Evolutionary conservation across 2,329 filamentous ascomycete genomes (phyloP).

Genomic region (Herpomyces periplanetae): DNA sequence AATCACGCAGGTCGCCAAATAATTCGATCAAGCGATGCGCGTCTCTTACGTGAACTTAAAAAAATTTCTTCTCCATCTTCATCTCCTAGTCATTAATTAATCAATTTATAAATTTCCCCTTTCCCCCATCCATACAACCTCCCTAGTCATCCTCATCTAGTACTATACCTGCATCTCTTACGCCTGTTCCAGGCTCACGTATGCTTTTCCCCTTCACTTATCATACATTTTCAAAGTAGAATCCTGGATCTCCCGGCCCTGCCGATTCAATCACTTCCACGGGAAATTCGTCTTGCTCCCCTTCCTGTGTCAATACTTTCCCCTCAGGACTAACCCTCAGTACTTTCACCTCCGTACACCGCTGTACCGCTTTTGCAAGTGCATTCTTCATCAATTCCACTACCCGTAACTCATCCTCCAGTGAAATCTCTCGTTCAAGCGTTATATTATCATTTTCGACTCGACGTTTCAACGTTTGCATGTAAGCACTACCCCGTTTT

Average conservation of each 20-base stretch:
- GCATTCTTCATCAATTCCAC: slow-evolving; percentile 37
- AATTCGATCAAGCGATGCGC: too few relatives aligned
- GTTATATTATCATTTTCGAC: slow-evolving; percentile 25
- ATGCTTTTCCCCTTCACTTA: too few relatives aligned
- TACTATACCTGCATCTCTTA: too few relatives aligned
- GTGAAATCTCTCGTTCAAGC: slow-evolving; percentile 44
- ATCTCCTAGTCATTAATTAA: too few relatives aligned
- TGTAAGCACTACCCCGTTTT: too few relatives aligned
- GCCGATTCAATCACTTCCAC: slow-evolving; percentile 25
- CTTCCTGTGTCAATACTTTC: slow-evolving; percentile 13
- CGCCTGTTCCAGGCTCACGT: too few relatives aligned
- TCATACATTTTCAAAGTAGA: slow-evolving; percentile 51
- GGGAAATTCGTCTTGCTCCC: slow-evolving; percentile 17
- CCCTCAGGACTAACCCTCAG: slow-evolving; percentile 16
- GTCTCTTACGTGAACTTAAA: too few relatives aligned
- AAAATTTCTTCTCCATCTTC: too few relatives aligned
- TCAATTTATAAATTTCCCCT: too few relatives aligned
- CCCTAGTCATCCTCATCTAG: too few relatives aligned
- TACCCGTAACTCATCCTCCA: slow-evolving; percentile 42
- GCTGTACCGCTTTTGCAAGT: slow-evolving; percentile 31
- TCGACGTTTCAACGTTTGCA: slow-evolving; percentile 23
- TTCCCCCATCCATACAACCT: too few relatives aligned
- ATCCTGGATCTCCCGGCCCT: slow-evolving; percentile 42
- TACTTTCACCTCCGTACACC: slow-evolving; percentile 27
- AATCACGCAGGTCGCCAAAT: too few relatives aligned